Base-by-base conservation (phyloP, 2,329 filamentous ascomycete species). In the Calonectria pauciramosa region DNA sequence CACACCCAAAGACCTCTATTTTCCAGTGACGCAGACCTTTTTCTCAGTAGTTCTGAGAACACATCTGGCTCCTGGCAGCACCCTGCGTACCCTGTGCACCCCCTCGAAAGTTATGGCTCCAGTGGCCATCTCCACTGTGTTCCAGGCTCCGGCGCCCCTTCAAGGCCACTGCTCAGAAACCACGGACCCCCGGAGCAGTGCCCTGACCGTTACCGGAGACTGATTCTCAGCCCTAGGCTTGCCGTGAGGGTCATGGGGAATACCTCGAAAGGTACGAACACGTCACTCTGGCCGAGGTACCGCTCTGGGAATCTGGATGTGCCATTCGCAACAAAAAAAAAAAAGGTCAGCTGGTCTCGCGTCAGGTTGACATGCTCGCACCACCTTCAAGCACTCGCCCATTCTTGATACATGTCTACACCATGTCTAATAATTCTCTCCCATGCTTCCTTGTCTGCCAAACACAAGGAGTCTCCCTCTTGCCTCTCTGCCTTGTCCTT, bases 181-280 rank as follows among this genome's bases (percentile, higher is more conserved):
- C 60, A 65, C 41, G 41, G 38, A 13, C 26, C 41, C 34, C 47
- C 64, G 23, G 41, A 28, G 34, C 14, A 23, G 32, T 26, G 56
- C 47, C 36, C 26, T 52, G 65, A 66, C 71, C 66, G 71, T 67
- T 73, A 65, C 63, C 71, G 71, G 71, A 73, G 66, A 38, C 67
- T 47, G 30, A 18, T 26, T 18, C 47, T 64, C 26, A 36, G 63
- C 30, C 60, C 51, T 26, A 49, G 26, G 60, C 34, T 36, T 28
- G n/a, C 44, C 11, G n/a, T 9, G 30, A 60, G 14, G 23, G n/a
- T 16, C n/a, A 47, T 63, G 14, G 36, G 34, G 56, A 63, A 63
- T 73, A 70, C 71, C 28, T 60, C 30, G 23, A 36, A 2, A 38
- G 66, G 66, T 67, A 70, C 67, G 60, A 52, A 59, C 71, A 73